Evolutionary conservation across 768 basidiomycete species (phyloP), one percentile per base, ranked within the genome.

Genomic region (Sporobolomyces phaffii): DNA sequence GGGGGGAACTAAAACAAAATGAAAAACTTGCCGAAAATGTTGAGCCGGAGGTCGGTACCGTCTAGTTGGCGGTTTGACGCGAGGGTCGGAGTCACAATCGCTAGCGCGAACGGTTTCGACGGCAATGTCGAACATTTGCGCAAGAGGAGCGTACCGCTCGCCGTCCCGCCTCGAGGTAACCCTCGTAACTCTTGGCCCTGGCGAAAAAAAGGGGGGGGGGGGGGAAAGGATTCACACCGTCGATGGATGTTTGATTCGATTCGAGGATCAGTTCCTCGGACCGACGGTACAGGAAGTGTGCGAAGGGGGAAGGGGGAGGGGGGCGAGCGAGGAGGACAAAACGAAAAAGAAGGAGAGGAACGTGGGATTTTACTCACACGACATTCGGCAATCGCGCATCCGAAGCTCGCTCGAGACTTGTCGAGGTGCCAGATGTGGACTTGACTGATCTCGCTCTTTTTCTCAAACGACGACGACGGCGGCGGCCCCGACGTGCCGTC

Each of bases 371-470:
- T 38, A 17, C 62, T 34, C 14, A 69, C n/a, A 0, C 60, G 47
- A 43, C 43, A 41, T 22, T 49, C 59, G 11, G 59, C 51, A 8
- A 63, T 64, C 3, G 68, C 68, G 18, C 48, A 43, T 13, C 40
- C 59, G 49, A 61, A 69, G 13, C 60, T 53, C 6, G 62, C 62
- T 1, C 68, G 59, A 0, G 26, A 33, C 5, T 48, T 50, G 28
- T 69, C 68, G 47, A 69, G 62, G 28, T 64, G 68, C 5, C 18
- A 28, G 8, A 69, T 50, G 18, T 57, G 62, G 10, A 64, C 63
- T 17, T 62, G 62, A 41, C 34, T 49, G 11, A 36, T 56, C 20
- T 36, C 48, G 33, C 24, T 31, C 47, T 29, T 56, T 2, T 38
- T 34, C 33, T 34, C 28, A 48, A 69, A 65, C 28, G n/a, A n/a